A percentile compares a stretch with the other conserved stretches of the same genome.
These are phyloP conservation scores for Ogataea kodamae DNA, from an alignment of 805 yeast genomes.

Conservation along the genomic window DNA sequence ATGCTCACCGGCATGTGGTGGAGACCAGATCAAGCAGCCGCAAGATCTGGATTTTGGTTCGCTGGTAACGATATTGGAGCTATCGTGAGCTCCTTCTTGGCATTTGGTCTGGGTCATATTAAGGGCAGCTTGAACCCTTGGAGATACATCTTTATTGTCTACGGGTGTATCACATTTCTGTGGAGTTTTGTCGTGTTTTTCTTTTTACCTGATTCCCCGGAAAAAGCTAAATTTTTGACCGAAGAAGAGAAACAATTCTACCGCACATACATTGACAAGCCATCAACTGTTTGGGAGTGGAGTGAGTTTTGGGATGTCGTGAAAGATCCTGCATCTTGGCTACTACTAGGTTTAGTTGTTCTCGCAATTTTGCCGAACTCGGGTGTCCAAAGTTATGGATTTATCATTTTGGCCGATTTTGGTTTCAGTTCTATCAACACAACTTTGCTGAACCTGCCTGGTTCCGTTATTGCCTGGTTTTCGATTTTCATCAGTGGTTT, in stretches of 20 bases:
- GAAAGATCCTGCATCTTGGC: conserved; percentile 47
- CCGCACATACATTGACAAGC: conserved; percentile 54
- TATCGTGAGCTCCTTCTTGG: conserved; percentile 47
- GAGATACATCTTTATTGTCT: conserved; percentile 57
- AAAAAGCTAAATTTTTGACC: conserved; percentile 41
- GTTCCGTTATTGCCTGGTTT: conserved; percentile 36
- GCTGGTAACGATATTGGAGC: conserved; percentile 46
- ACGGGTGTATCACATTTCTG: conserved; percentile 54
- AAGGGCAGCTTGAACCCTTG: conserved; percentile 47
- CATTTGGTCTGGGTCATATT: conserved; percentile 48
- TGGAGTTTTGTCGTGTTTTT: conserved; percentile 29
- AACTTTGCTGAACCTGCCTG: conserved; percentile 37
- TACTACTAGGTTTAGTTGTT: conserved; percentile 42
- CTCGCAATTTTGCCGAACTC: conserved; percentile 44
- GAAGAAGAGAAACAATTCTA: conserved; percentile 40
- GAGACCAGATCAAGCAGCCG: conserved; percentile 43
- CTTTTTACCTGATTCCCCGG: conserved; percentile 46
- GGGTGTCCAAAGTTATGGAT: conserved; percentile 44
- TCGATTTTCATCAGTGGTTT: conserved; percentile 27
- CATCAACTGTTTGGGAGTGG: conserved; percentile 51
- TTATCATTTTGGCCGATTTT: conserved; percentile 36
- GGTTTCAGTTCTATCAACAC: conserved; percentile 33
- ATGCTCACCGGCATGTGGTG: conserved; percentile 58
- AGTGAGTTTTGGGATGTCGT: conserved; percentile 52
- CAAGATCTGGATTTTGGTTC: conserved; percentile 39